phyloP scores from a whole-genome alignment of 2,329 filamentous ascomycete genomes.

The Colletotrichum cordylinicola region DNA sequence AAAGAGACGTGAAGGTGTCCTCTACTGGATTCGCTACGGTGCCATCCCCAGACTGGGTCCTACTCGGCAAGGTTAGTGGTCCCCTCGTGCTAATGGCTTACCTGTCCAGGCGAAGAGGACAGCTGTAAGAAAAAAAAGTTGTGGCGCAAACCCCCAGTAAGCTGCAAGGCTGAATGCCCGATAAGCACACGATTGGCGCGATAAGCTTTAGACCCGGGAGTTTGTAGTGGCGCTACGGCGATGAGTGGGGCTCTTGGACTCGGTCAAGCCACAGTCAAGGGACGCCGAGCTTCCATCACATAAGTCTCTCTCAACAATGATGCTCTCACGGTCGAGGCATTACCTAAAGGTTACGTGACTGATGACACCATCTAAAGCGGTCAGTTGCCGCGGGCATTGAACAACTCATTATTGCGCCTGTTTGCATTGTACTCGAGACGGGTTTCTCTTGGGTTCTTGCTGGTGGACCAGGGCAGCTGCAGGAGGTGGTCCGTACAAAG shows the following conservation, averaged over 20 bases:
- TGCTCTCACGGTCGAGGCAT: background rate
- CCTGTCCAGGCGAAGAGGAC: constrained; percentile 22
- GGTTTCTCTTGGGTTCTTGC: background rate
- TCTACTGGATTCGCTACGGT: constrained; percentile 17
- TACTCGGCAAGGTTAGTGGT: background rate
- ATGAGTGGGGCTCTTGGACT: background rate
- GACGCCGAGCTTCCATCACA: constrained; percentile 3
- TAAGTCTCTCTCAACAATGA: background rate
- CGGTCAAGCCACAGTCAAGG: constrained; percentile 5
- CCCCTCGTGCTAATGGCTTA: constrained; percentile 2
- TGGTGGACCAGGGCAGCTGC: background rate
- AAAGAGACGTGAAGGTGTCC: constrained; percentile 19
- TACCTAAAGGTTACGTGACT: constrained; percentile 19
- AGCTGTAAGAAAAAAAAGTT: constrained; percentile 19
- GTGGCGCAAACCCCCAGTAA: background rate
- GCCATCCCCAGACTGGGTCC: constrained; percentile 13
- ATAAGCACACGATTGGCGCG: constrained; percentile 16
- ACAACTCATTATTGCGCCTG: background rate
- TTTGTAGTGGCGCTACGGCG: constrained; percentile 1
- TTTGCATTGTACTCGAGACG: background rate
- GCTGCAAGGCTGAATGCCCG: constrained; percentile 11
- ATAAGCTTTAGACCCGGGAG: constrained; percentile 13
- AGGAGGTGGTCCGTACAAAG: background rate
- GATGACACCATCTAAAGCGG: background rate
- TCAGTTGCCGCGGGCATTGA: background rate